phyloP scores from a whole-genome alignment of 495 filamentous ascomycete genomes.

The Penicillium canescens region DNA sequence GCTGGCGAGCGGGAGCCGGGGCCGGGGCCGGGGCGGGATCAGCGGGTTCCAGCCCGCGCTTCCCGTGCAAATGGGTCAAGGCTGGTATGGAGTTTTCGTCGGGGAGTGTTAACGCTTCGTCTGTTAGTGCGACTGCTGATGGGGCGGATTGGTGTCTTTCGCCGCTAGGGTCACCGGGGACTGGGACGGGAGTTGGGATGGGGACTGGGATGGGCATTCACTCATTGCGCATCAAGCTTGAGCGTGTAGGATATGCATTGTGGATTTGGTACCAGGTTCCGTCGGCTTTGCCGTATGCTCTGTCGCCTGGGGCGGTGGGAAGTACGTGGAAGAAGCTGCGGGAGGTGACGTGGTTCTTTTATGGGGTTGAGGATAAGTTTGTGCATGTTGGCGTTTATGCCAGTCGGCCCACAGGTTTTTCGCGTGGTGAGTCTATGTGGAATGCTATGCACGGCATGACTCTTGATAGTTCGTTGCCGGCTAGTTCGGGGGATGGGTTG shows the following conservation, averaged over 20 bases:
- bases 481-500: conserved; percentile 40
- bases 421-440: conserved; percentile 39
- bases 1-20: conserved; percentile 3
- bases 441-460: conserved; percentile 44
- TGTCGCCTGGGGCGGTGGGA: conserved; percentile 41
- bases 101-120: conserved; percentile 52
- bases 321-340: conserved; percentile 57
- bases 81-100: conserved; percentile 58
- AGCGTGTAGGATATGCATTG: conserved; percentile 55
- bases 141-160: conserved; percentile 59
- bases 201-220: conserved; percentile 18
- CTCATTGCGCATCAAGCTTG: conserved; percentile 58
- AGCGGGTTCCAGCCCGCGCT: not conserved
- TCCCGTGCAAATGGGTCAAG: conserved; percentile 59
- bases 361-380: conserved; percentile 59
- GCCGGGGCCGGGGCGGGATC: too few relatives aligned
- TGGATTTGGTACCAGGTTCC: conserved; percentile 60
- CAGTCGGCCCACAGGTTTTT: conserved; percentile 48
- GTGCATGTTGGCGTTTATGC: conserved; percentile 59
- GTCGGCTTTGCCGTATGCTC: conserved; percentile 33
- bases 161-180: conserved; percentile 30
- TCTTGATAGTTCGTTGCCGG: conserved; percentile 21
- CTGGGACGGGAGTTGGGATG: not conserved
- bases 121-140: conserved; percentile 56
- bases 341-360: conserved; percentile 63